Percentiles rank a stretch among this genome's conserved stretches.
Conservation (phyloP, 345 rosid species). For the Reutealis trisperma region DNA sequence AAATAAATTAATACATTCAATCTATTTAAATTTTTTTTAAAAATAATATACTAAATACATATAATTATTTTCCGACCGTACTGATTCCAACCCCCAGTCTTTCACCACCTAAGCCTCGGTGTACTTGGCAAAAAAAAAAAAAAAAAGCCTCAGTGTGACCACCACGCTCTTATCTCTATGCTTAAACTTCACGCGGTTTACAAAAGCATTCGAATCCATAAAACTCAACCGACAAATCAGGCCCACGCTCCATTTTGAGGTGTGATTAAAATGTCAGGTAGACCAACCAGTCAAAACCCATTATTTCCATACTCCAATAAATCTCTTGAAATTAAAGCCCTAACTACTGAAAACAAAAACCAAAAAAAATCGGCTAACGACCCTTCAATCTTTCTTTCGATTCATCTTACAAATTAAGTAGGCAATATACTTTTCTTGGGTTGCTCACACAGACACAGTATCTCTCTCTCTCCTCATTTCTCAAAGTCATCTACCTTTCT, state of each 20-base stretch:
- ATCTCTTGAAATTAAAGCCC: background rate
- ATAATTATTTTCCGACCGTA: background rate
- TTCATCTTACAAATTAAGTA: background rate
- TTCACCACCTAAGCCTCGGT: constrained; percentile 15
- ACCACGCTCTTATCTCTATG: background rate
- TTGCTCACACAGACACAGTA: constrained; percentile 6
- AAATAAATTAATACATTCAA: too few species aligned
- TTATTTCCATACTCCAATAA: too few species aligned
- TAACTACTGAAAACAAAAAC: background rate
- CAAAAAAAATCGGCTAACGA: constrained; percentile 23
- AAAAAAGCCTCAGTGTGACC: background rate
- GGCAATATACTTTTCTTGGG: constrained; percentile 24
- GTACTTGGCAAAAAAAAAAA: too few species aligned
- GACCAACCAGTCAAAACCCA: constrained; percentile 82
- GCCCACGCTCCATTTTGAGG: background rate
- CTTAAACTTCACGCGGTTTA: background rate
- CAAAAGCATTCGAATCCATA: too few species aligned
- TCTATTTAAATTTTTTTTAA: too few species aligned
- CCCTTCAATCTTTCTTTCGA: constrained; percentile 38
- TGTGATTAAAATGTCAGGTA: constrained; percentile 56
- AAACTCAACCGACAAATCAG: constrained; percentile 5
- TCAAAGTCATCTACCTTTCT: constrained; percentile 44
- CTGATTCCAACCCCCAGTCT: constrained; percentile 34
- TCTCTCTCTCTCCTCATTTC: constrained; percentile 20
- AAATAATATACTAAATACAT: background rate